Conservation (phyloP, 768 basidiomycete genomes). For the Russula sp. region DNA sequence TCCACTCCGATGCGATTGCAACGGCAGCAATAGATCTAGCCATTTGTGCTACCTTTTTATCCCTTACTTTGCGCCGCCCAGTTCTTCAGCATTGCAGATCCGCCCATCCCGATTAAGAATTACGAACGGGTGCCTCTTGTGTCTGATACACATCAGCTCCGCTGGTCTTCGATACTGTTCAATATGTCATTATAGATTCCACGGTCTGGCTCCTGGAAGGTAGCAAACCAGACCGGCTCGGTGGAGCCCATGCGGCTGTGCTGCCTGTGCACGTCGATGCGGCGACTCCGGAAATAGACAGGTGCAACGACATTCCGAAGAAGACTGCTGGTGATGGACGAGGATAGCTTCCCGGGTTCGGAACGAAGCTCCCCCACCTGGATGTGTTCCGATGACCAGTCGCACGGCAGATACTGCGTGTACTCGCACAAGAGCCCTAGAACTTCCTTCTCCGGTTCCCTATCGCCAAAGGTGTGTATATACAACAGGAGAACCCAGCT, state of each 20-base stretch:
- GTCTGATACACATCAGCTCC: neutral
- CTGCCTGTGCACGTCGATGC: conserved; percentile 8
- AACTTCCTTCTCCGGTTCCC: neutral
- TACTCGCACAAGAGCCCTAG: neutral
- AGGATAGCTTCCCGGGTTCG: neutral
- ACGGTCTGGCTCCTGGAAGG: conserved; percentile 4
- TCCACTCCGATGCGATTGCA: neutral
- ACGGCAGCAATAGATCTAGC: neutral
- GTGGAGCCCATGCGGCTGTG: conserved; percentile 15
- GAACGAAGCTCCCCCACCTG: neutral
- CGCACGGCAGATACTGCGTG: neutral
- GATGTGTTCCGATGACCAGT: conserved; percentile 3
- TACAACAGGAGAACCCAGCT: neutral
- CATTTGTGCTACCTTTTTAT: neutral
- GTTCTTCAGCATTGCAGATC: neutral
- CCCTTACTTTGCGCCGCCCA: neutral
- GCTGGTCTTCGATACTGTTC: neutral
- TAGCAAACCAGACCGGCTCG: neutral
- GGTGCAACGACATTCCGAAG: conserved; percentile 1
- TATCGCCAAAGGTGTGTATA: neutral
- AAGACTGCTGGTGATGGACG: neutral
- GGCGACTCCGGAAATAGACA: conserved; percentile 7
- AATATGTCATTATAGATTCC: conserved; percentile 8
- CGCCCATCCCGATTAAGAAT: neutral
- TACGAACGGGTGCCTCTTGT: neutral